These are phyloP conservation scores for Lecanoromycetidae sp. DNA, from an alignment of 2,329 filamentous ascomycete species.

Conservation along the genomic window DNA sequence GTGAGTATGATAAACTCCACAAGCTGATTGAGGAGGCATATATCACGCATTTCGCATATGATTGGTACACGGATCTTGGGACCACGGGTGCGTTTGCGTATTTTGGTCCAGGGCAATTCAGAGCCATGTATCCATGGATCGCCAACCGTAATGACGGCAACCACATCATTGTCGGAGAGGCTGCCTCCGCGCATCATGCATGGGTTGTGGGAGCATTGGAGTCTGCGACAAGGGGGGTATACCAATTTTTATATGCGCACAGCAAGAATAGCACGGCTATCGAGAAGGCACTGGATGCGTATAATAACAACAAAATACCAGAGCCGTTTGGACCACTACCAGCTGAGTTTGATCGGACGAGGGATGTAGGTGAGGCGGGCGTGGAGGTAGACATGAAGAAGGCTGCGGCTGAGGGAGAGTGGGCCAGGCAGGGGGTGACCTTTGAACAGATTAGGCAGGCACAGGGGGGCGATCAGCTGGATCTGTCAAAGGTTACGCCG, in stretches of 20 bases:
- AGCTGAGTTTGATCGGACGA: slow-evolving; percentile 6
- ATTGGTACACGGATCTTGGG: slow-evolving; percentile 28
- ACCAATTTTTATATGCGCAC: slow-evolving; percentile 10
- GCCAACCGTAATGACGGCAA: slow-evolving; percentile 20
- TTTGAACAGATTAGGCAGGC: neutral
- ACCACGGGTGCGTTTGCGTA: slow-evolving; percentile 31
- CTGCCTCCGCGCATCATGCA: slow-evolving; percentile 28
- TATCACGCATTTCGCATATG: slow-evolving; percentile 26
- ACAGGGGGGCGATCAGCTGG: slow-evolving; percentile 9
- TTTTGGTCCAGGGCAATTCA: slow-evolving; percentile 32
- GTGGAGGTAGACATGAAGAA: neutral
- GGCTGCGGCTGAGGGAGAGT: slow-evolving; percentile 4
- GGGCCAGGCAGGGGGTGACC: slow-evolving; percentile 5
- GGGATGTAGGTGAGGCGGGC: slow-evolving; percentile 2
- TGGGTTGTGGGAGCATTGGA: slow-evolving; percentile 32
- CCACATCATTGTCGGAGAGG: slow-evolving; percentile 30
- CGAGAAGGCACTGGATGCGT: neutral
- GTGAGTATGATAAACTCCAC: slow-evolving; percentile 3
- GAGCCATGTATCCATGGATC: slow-evolving; percentile 26
- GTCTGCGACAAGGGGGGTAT: slow-evolving; percentile 23
- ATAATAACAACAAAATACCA: slow-evolving; percentile 1
- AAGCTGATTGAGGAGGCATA: slow-evolving; percentile 16
- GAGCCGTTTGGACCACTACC: slow-evolving; percentile 9
- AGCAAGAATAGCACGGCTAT: neutral
- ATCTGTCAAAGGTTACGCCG: neutral